These are phyloP conservation scores for Candida coquimbonensis DNA, from an alignment of 805 yeast genomes.

Conservation along the genomic window DNA sequence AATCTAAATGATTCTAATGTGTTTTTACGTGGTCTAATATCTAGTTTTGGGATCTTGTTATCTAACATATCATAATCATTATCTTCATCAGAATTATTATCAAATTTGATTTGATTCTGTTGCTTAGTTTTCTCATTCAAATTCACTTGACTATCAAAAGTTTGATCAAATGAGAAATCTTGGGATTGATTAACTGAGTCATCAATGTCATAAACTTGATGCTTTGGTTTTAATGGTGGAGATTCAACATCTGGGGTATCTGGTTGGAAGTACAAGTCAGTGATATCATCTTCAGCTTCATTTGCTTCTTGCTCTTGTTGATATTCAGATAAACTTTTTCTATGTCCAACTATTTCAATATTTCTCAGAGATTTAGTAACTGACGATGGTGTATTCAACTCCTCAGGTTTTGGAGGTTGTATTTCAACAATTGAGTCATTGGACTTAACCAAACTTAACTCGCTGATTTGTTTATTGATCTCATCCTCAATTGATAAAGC, in stretches of 20 bases:
- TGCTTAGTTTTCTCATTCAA: too few species aligned
- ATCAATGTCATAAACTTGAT: background rate
- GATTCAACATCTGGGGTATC: constrained; percentile 2
- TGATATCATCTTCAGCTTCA: constrained; percentile 18
- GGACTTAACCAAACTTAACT: background rate
- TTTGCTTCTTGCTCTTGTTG: constrained; percentile 11
- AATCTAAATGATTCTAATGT: constrained; percentile 27
- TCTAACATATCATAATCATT: constrained; percentile 15
- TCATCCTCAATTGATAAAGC: background rate
- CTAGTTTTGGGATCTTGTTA: constrained; percentile 7
- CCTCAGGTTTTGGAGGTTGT: background rate
- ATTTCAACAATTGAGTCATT: background rate
- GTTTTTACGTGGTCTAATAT: constrained; percentile 17
- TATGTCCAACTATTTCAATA: constrained; percentile 28
- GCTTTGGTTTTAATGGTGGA: background rate
- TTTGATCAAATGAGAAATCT: constrained; percentile 18
- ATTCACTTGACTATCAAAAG: constrained; percentile 6
- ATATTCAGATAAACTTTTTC: constrained; percentile 21
- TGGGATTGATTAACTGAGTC: constrained; percentile 1
- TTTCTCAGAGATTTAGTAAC: constrained; percentile 14
- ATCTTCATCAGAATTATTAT: constrained; percentile 10
- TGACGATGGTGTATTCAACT: background rate
- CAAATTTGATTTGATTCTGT: too few species aligned
- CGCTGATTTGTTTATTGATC: background rate
- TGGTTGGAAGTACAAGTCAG: constrained; percentile 15